Percentiles rank a stretch among this genome's conserved stretches.
phyloP scores from a whole-genome alignment of 805 yeast species.

The Zygosaccharomyces bailii region DNA sequence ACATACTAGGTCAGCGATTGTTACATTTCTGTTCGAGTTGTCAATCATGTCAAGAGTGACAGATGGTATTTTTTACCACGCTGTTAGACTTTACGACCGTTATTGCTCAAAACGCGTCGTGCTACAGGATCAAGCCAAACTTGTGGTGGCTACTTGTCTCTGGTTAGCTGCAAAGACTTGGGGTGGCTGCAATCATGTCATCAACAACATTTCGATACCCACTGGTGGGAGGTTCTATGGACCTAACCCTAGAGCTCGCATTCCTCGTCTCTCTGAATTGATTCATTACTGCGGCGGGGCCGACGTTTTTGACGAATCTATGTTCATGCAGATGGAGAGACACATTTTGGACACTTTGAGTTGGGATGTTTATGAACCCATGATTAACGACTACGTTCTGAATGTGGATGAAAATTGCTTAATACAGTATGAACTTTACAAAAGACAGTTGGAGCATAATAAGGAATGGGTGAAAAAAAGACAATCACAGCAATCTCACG shows the following conservation, averaged over 20 bases:
- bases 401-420: constrained; percentile 44
- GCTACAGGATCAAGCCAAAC: constrained; percentile 78
- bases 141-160: constrained; percentile 85
- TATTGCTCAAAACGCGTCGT: constrained; percentile 87
- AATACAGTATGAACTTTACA: constrained; percentile 37
- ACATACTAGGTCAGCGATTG: constrained; percentile 62
- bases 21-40: constrained; percentile 78
- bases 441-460: constrained; percentile 32
- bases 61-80: constrained; percentile 63
- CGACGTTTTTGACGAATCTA: constrained; percentile 54
- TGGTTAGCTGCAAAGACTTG: constrained; percentile 90
- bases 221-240: constrained; percentile 61
- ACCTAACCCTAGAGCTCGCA: constrained; percentile 69
- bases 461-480: constrained; percentile 24
- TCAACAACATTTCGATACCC: constrained; percentile 46
- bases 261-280: constrained; percentile 71
- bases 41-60: constrained; percentile 60
- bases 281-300: constrained; percentile 65
- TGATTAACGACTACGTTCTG: constrained; percentile 46
- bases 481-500: constrained; percentile 24
- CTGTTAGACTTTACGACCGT: constrained; percentile 78
- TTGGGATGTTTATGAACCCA: constrained; percentile 70
- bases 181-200: constrained; percentile 69
- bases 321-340: constrained; percentile 73
- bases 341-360: constrained; percentile 68